A percentile compares a stretch with the other conserved stretches of the same genome.
phyloP scores from a whole-genome alignment of 257 asterid species.

The Plantago elongata region DNA sequence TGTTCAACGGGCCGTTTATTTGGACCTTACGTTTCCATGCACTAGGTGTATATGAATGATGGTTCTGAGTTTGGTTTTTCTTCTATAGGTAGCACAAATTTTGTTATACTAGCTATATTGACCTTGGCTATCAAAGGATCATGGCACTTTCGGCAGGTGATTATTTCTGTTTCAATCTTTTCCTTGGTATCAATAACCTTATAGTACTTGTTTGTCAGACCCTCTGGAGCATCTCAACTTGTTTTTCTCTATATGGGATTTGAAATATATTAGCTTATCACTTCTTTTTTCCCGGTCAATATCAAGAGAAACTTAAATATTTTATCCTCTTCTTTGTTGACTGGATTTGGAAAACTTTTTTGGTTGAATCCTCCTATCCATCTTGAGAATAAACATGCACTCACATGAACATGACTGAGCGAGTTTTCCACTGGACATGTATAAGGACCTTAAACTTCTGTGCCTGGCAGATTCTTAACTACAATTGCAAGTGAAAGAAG shows the following conservation, averaged over 20 bases:
- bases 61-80: conserved; percentile 5
- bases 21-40: background rate
- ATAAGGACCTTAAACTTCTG: no score
- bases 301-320: no score
- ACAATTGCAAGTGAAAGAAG: background rate
- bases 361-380: background rate
- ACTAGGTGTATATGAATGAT: background rate
- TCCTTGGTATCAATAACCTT: conserved; percentile 1
- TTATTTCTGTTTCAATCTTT: conserved; percentile 15
- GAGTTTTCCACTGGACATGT: no score
- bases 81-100: conserved; percentile 80
- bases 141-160: conserved; percentile 92
- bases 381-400: background rate
- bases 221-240: background rate
- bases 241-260: background rate
- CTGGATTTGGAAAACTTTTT: background rate
- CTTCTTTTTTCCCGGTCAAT: no score
- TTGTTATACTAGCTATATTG: conserved; percentile 70
- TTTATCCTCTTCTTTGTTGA: background rate
- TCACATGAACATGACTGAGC: no score
- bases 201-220: background rate
- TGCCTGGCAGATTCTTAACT: no score
- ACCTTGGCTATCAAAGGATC: conserved; percentile 81
- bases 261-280: no score
- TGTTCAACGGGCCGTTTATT: background rate